phyloP scores from a whole-genome alignment of 306 rosid species.

The Pyrus bretschneideri region DNA sequence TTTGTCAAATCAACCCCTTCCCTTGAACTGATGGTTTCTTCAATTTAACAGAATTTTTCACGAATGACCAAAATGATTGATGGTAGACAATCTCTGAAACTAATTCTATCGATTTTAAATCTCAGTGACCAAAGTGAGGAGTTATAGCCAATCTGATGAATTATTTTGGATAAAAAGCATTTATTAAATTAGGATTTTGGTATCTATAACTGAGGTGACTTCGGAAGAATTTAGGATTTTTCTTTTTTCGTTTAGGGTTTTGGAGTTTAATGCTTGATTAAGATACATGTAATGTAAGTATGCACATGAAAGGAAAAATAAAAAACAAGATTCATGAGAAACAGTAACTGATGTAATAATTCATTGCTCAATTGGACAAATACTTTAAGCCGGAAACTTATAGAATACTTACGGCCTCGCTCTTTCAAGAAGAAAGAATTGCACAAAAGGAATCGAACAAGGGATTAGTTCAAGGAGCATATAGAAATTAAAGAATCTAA shows the following conservation, averaged over 20 bases:
- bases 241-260: background rate
- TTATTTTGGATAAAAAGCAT: too few relatives aligned
- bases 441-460: background rate
- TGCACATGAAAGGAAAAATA: background rate
- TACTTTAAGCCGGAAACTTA: background rate
- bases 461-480: background rate
- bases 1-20: too few relatives aligned
- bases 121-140: too few relatives aligned
- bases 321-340: background rate
- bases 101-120: too few relatives aligned
- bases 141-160: too few relatives aligned
- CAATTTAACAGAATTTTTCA: too few relatives aligned
- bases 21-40: too few relatives aligned
- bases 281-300: background rate
- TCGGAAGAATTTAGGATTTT: background rate
- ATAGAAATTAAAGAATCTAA: background rate
- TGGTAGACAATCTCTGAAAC: too few relatives aligned
- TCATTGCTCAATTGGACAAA: background rate
- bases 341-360: background rate
- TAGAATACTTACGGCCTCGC: background rate
- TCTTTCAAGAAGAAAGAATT: background rate
- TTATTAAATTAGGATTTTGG: background rate
- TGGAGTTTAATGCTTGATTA: background rate
- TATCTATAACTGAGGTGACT: background rate
- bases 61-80: too few relatives aligned